A percentile compares a stretch with the other conserved stretches of the same genome.
phyloP scores from a whole-genome alignment of 2,329 filamentous ascomycete genomes.

The Neonectria sp. region DNA sequence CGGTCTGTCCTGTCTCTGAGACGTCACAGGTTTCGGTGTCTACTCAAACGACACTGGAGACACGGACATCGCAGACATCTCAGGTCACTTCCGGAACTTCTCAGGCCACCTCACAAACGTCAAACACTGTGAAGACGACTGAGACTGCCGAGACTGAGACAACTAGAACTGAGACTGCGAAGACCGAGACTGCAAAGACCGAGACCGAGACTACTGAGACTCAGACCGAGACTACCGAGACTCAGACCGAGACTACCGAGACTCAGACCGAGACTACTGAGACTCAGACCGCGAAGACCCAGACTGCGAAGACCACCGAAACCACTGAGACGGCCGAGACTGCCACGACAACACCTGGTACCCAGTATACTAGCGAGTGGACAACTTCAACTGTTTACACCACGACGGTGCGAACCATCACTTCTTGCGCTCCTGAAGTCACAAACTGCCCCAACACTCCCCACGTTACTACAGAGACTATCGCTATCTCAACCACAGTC shows the following conservation, averaged over 20 bases:
- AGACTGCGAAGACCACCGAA: neutral
- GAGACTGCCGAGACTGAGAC: neutral
- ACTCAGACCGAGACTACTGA: neutral
- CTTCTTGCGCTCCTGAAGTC: conserved; percentile 39
- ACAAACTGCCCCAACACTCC: conserved; percentile 36
- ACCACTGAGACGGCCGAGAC: conserved; percentile 2
- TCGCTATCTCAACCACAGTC: conserved; percentile 43
- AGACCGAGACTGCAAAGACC: neutral
- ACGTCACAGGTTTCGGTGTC: neutral
- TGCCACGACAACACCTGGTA: neutral
- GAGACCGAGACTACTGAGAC: neutral
- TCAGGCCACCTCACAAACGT: neutral
- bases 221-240: neutral
- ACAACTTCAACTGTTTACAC: conserved; percentile 41
- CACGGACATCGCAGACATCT: neutral
- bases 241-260: neutral
- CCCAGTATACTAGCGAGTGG: conserved; percentile 21
- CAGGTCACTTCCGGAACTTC: neutral
- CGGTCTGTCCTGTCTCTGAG: conserved; percentile 32
- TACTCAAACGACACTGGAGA: neutral
- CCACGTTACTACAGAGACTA: conserved; percentile 34
- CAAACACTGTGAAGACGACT: neutral
- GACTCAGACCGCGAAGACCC: neutral
- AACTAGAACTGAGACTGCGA: neutral
- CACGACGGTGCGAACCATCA: conserved; percentile 40